Evolutionary conservation across 108 stramenopile genomes (phyloP), one percentile per base, ranked within the genome.

Genomic region (Stephanodiscus minutulus): DNA sequence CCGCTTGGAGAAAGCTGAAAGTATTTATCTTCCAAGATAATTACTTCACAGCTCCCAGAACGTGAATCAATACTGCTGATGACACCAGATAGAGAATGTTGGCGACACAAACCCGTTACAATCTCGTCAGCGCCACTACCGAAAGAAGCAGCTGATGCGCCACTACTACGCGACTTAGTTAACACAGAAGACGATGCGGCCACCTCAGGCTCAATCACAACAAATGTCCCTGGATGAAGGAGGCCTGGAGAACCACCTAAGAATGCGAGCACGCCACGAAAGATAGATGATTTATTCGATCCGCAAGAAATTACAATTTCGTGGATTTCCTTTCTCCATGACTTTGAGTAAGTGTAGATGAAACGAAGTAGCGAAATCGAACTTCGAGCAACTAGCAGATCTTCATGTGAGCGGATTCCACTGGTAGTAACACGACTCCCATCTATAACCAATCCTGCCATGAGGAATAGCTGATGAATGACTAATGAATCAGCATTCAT

Each of bases 91-190:
- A 82, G 57, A 22, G 87, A 84, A 59, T 74, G 71, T 6, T 69
- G 25, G 5, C 88, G 79, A 75, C 85, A 84, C 28, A 94, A 67
- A 8, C 92, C 92, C 21, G 88, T 65, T n/a, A 88, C 77, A 59
- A 94, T 82, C 18, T 84, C 76, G 68, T 94, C 88, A 22, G 86
- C 81, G 10, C 92, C 92, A 63, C 82, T 89, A 6, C 88, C 91
- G 21, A 83, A 86, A 46, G 87, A 68, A 58, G 27, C 22, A 28
- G 61, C 9, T 28, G 29, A 55, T 17, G 63, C 17, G 27, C 64
- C 53, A 15, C 61, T 21, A 20, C 33, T 17, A 27, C 73, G 46
- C 24, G 72, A 50, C 22, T 74, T 75, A 0, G 71, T 33, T 47
- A 82, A 79, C 22, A 68, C 57, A 22, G 86, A 87, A 18, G 86